A percentile compares a stretch with the other conserved stretches of the same genome.
Evolutionary conservation across 1,284 basidiomycete species (phyloP).

Genomic region (Pseudozyma thailandica): DNA sequence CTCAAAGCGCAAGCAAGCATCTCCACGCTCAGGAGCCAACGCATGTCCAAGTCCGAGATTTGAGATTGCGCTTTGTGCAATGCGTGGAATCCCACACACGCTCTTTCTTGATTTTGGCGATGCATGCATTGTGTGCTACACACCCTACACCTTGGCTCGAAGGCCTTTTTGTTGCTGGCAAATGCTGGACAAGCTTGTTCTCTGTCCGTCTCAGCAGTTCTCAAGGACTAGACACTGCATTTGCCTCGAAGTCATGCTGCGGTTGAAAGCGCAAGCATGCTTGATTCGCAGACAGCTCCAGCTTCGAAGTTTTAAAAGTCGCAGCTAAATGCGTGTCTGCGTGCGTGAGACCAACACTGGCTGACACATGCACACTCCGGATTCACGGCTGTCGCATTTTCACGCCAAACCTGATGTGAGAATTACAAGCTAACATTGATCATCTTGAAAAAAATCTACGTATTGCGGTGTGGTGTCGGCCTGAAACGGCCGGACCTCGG

Average conservation of each 20-base stretch:
- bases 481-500: constrained; percentile 17
- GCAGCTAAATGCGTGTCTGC: too few relatives aligned
- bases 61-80: not conserved
- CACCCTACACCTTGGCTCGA: not conserved
- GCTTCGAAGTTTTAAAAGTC: too few relatives aligned
- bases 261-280: too few relatives aligned
- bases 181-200: too few relatives aligned
- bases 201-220: too few relatives aligned
- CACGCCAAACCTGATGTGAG: not conserved
- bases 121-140: constrained; percentile 1
- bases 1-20: not conserved
- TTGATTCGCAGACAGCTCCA: too few relatives aligned
- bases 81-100: not conserved
- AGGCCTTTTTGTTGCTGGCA: not conserved
- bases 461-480: constrained; percentile 1
- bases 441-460: not conserved
- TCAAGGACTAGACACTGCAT: too few relatives aligned
- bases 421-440: not conserved
- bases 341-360: too few relatives aligned
- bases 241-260: too few relatives aligned
- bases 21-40: not conserved
- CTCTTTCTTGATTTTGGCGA: too few relatives aligned
- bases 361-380: too few relatives aligned
- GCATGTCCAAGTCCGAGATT: not conserved
- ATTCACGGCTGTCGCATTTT: too few relatives aligned